Percentiles rank a stretch among this genome's conserved stretches.
Conservation (phyloP, 441 rosid species). For the Pelargonium australe region DNA sequence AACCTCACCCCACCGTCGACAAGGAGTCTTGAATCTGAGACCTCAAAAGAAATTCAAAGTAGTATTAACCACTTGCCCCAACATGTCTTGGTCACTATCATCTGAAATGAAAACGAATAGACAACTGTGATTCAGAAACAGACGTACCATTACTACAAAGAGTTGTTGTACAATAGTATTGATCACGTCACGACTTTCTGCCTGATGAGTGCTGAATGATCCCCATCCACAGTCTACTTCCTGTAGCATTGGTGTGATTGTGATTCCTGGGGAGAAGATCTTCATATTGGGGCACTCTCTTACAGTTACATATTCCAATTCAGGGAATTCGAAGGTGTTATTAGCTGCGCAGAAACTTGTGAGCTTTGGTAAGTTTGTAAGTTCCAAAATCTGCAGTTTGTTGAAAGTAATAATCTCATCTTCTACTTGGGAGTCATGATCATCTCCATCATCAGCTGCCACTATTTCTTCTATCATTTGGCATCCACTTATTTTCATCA, state of each 20-base stretch:
- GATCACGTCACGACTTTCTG: too few relatives aligned
- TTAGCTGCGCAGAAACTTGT: slow-evolving; percentile 18
- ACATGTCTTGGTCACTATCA: too few relatives aligned
- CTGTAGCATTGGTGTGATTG: slow-evolving; percentile 12
- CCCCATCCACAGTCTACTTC: slow-evolving; percentile 15
- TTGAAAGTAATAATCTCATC: slow-evolving; percentile 19
- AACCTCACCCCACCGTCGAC: too few relatives aligned
- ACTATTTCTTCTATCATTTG: slow-evolving; percentile 16
- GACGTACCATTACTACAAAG: too few relatives aligned
- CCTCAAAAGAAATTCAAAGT: too few relatives aligned
- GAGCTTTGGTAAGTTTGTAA: slow-evolving; percentile 19
- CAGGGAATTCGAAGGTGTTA: slow-evolving; percentile 15
- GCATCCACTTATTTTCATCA: slow-evolving; percentile 22
- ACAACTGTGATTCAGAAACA: too few relatives aligned
- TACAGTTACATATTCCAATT: slow-evolving; percentile 14
- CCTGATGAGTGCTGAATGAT: too few relatives aligned
- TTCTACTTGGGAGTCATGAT: not conserved
- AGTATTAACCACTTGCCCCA: too few relatives aligned
- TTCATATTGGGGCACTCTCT: slow-evolving; percentile 23
- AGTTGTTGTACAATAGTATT: slow-evolving; percentile 11
- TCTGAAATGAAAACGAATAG: too few relatives aligned
- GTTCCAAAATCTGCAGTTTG: slow-evolving; percentile 14
- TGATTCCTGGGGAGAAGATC: slow-evolving; percentile 10
- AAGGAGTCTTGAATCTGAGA: too few relatives aligned
- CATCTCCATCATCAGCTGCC: too few relatives aligned